Conservation (phyloP, 495 filamentous ascomycete genomes). For the Aspergillus conjunctus region DNA sequence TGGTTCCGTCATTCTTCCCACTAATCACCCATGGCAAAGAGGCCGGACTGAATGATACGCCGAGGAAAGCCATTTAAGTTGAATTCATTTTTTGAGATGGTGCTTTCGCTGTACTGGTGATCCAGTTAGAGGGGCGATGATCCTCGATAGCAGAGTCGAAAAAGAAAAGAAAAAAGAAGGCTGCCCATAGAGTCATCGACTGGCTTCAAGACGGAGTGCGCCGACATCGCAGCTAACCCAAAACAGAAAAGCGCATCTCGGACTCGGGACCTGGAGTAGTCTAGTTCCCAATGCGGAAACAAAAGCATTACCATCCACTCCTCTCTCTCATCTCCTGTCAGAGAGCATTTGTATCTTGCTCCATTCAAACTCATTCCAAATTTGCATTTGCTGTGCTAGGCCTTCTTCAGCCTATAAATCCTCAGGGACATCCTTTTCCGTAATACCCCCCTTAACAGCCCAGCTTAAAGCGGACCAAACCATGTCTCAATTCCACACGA, state of each 20-base stretch:
- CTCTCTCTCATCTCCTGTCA: too few species aligned
- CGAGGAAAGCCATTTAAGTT: not conserved
- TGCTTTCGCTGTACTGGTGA: not conserved
- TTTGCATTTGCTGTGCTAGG: not conserved
- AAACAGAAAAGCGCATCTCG: not conserved
- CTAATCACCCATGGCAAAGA: constrained; percentile 1
- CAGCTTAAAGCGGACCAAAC: not conserved
- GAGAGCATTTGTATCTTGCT: not conserved
- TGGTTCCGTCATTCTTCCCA: constrained; percentile 5
- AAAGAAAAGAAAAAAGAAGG: not conserved
- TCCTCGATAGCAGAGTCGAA: not conserved
- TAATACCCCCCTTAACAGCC: not conserved
- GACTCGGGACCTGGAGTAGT: too few species aligned
- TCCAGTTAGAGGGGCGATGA: not conserved
- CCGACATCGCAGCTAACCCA: not conserved
- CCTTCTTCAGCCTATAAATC: not conserved
- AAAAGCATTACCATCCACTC: too few species aligned
- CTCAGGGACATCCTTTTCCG: not conserved
- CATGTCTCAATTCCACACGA: not conserved
- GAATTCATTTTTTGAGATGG: not conserved
- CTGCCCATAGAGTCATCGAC: not conserved
- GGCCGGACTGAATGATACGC: not conserved
- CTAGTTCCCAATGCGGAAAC: too few species aligned
- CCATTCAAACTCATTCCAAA: not conserved
- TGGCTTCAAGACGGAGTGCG: not conserved